These are phyloP conservation scores for Ormosia semicastrata DNA, from an alignment of 306 rosid species.

Conservation along the genomic window DNA sequence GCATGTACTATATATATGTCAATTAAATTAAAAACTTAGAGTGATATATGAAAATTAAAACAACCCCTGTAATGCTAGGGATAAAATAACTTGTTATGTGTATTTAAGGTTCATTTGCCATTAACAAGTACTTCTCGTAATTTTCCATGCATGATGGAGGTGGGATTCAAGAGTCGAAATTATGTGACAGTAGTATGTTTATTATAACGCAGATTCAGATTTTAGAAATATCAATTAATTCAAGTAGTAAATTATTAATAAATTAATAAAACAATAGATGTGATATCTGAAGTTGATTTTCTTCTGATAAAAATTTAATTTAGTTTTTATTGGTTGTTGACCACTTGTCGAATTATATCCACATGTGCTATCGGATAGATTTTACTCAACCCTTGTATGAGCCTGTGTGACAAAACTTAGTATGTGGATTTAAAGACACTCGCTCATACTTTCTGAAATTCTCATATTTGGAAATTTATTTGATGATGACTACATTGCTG, in stretches of 20 bases:
- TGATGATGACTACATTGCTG: neutral
- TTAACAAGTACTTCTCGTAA: too few relatives aligned
- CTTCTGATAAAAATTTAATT: neutral
- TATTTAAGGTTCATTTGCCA: too few relatives aligned
- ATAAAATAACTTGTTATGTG: too few relatives aligned
- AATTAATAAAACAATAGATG: neutral
- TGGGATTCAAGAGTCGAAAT: too few relatives aligned
- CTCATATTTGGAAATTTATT: neutral
- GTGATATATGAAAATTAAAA: too few relatives aligned
- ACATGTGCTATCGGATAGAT: neutral
- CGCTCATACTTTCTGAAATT: neutral
- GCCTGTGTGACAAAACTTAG: neutral
- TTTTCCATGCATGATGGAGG: too few relatives aligned
- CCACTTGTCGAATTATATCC: neutral
- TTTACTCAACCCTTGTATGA: neutral
- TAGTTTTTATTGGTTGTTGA: neutral
- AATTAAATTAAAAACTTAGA: too few relatives aligned
- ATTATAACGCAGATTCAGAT: neutral
- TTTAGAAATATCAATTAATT: neutral
- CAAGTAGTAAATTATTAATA: neutral
- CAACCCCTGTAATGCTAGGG: too few relatives aligned
- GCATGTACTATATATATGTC: too few relatives aligned
- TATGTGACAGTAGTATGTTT: too few relatives aligned
- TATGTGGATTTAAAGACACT: neutral
- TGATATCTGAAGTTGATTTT: neutral